Evolutionary conservation across 2,329 filamentous ascomycete species (phyloP).

Genomic region (Ilyonectria mors-panacis): DNA sequence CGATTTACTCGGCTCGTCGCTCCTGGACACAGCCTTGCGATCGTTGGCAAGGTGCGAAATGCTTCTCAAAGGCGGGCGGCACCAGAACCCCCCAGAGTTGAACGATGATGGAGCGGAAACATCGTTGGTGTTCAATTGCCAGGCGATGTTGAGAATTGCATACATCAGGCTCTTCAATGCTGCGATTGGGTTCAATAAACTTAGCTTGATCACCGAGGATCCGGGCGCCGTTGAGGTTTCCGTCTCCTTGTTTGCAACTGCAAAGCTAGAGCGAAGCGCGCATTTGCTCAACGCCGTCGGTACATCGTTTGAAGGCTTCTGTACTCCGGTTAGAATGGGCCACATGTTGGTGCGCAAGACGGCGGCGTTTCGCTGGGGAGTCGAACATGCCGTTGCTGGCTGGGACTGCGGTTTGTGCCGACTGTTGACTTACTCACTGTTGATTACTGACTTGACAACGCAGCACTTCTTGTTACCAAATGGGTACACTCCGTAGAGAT

Average conservation of each 20-base stretch:
- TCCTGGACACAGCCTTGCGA: constrained; percentile 16
- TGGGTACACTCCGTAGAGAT: constrained; percentile 35
- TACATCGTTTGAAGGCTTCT: constrained; percentile 25
- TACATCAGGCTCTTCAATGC: constrained; percentile 28
- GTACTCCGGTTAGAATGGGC: constrained; percentile 27
- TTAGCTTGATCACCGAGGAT: constrained; percentile 20
- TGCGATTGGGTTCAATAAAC: background rate
- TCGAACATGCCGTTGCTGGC: constrained; percentile 32
- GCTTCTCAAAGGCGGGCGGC: background rate
- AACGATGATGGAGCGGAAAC: constrained; percentile 9
- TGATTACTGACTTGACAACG: background rate
- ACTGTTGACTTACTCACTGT: too few species aligned
- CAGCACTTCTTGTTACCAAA: constrained; percentile 32
- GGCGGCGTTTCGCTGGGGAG: constrained; percentile 33
- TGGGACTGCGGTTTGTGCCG: constrained; percentile 32
- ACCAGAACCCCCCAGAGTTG: background rate
- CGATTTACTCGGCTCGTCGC: constrained; percentile 1
- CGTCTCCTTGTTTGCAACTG: constrained; percentile 10
- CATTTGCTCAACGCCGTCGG: constrained; percentile 24
- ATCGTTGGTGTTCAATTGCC: constrained; percentile 26
- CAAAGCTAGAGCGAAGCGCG: constrained; percentile 10
- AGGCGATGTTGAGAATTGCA: constrained; percentile 28
- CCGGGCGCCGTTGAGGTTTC: constrained; percentile 9
- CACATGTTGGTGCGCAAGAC: constrained; percentile 34
- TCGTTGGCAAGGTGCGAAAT: constrained; percentile 16